A percentile compares a stretch with the other conserved stretches of the same genome.
Conservation (phyloP, 2,329 filamentous ascomycete species). For the Aspergillus candidus region DNA sequence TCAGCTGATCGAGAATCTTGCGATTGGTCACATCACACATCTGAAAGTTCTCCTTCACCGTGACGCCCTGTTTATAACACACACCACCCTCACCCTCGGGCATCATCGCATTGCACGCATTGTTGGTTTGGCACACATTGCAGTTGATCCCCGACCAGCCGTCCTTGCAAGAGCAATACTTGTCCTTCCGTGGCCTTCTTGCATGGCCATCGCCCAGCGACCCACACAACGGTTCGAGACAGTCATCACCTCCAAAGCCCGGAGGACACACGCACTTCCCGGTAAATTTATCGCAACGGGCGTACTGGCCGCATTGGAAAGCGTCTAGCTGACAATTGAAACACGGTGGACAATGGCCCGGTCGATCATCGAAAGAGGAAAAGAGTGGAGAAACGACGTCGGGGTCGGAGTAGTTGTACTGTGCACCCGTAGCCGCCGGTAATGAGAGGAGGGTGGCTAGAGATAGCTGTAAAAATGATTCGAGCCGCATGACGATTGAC, state of each 20-base stretch:
- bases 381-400: constrained; percentile 61
- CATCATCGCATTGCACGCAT: constrained; percentile 84
- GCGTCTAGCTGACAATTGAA: constrained; percentile 97
- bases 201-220: constrained; percentile 76
- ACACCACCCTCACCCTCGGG: constrained; percentile 73
- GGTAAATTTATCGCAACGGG: constrained; percentile 79
- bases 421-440: constrained; percentile 15
- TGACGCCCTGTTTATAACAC: constrained; percentile 85
- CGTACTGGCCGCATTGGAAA: constrained; percentile 86
- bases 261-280: constrained; percentile 89
- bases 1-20: constrained; percentile 83
- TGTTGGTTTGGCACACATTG: constrained; percentile 81
- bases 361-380: constrained; percentile 65
- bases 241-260: constrained; percentile 92
- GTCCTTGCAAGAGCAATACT: constrained; percentile 76
- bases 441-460: constrained; percentile 23
- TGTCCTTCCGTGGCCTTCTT: constrained; percentile 64
- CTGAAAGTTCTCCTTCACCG: constrained; percentile 92
- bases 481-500: constrained; percentile 23
- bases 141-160: constrained; percentile 98
- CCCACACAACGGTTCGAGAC: constrained; percentile 84
- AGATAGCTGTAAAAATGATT: constrained; percentile 17
- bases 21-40: constrained; percentile 96
- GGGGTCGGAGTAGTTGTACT: constrained; percentile 53
- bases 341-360: constrained; percentile 52